Base-by-base conservation (phyloP, 2,329 filamentous ascomycete genomes). In the Rugonectria rugulosa region DNA sequence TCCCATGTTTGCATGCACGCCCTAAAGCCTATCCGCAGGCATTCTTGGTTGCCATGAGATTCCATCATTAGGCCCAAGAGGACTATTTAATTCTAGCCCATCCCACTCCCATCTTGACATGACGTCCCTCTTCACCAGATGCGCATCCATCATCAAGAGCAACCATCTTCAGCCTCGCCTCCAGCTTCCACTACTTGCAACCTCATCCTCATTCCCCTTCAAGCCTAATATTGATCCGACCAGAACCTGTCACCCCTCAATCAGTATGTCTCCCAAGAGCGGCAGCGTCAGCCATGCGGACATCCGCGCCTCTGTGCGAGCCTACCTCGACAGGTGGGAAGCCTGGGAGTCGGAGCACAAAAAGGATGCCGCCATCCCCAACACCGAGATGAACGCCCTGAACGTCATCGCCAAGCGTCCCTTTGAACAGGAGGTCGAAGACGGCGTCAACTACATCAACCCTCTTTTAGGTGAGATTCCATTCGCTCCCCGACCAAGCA, bases 371-470 rank as follows among this genome's bases (percentile, higher is more conserved):
- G n/a, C 21, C 12, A 41, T 56, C 34, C 21, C 4, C 4, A 9
- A 2, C 9, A 27, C 32, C 10, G 34, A 50, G 10, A n/a, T 63
- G 65, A 66, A 70, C 32, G 75, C 79, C 14, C 64, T 85, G 21
- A 67, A 71, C 1, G 66, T 73, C 5, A 70, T 84, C 40, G 69
- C 76, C 47, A 58, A 64, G 2, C 67, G 71, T 23, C 21, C 54
- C 27, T 40, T 54, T 14, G 70, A 72, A 47, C 70, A 70, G 8
- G 60, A 69, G 9, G 26, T 71, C 5, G 61, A 63, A 7, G 61
- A 65, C 6, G 17, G 26, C 6, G 15, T 2, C 6, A 66, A 70
- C 57, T 69, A 71, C 43, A 66, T 76, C 20, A 68, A 68, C 53
- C 34, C 56, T 2, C 53, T 76, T 10, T 59, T 65, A 15, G 47